Percentiles rank a stretch among this genome's conserved stretches.
phyloP scores from a whole-genome alignment of 1,284 basidiomycete species.

The Tilletiopsis washingtonensis region DNA sequence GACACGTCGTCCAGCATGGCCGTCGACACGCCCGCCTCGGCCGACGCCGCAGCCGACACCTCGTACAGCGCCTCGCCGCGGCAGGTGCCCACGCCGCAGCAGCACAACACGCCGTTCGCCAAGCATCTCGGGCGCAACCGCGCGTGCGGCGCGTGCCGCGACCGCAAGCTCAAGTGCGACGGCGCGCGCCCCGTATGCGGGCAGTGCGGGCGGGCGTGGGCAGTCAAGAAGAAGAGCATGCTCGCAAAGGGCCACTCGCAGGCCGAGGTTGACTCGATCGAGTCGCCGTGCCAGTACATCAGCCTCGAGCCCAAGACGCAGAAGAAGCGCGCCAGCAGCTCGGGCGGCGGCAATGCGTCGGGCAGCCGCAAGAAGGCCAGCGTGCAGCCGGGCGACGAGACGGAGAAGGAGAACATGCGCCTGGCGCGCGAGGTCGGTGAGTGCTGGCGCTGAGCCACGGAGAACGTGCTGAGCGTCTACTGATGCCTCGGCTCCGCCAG shows the following conservation, averaged over 20 bases:
- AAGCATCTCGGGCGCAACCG: slow-evolving; percentile 34
- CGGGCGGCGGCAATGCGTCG: no score
- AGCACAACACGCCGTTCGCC: slow-evolving; percentile 21
- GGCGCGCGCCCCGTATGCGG: slow-evolving; percentile 32
- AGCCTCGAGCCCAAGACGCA: slow-evolving; percentile 3
- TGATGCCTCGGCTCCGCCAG: background rate
- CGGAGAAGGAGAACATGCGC: background rate
- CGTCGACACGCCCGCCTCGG: no score
- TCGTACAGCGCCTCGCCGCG: background rate
- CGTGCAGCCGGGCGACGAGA: slow-evolving; percentile 7
- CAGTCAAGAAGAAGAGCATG: slow-evolving; percentile 23
- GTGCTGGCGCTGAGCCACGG: no score
- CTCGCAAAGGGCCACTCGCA: slow-evolving; percentile 18
- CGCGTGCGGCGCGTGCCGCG: slow-evolving; percentile 33
- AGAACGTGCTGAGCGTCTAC: no score
- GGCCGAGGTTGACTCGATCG: slow-evolving; percentile 15
- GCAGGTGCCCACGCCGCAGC: background rate
- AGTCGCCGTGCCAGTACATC: slow-evolving; percentile 4
- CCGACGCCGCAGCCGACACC: no score
- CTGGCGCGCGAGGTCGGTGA: background rate
- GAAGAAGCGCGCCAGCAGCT: no score
- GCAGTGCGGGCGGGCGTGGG: slow-evolving; percentile 34
- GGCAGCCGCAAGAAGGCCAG: no score
- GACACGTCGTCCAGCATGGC: no score
- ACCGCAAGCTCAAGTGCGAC: slow-evolving; percentile 37